Percentiles rank a stretch among this genome's conserved stretches.
Evolutionary conservation across 768 basidiomycete genomes (phyloP).

Genomic region (Suillus alpinus): DNA sequence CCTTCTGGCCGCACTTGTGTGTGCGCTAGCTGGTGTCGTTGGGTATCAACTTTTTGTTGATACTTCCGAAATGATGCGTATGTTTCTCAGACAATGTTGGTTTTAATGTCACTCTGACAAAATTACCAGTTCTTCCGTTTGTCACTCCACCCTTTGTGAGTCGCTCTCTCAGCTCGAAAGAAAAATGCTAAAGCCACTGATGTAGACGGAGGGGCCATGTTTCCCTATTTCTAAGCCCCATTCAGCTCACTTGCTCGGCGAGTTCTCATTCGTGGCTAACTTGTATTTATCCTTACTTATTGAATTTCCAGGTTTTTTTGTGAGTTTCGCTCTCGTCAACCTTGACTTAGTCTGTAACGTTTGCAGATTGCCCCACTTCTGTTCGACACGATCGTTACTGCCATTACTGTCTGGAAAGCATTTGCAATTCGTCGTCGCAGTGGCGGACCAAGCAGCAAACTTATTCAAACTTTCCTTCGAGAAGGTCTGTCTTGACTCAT

Average conservation of each 20-base stretch:
- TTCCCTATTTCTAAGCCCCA: slow-evolving; percentile 81
- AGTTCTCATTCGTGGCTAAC: slow-evolving; percentile 12
- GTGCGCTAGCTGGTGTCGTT: slow-evolving; percentile 68
- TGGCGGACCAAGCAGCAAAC: slow-evolving; percentile 71
- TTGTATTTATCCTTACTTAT: slow-evolving; percentile 8
- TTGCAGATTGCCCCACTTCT: slow-evolving; percentile 73
- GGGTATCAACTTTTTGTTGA: slow-evolving; percentile 82
- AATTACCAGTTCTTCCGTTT: slow-evolving; percentile 56
- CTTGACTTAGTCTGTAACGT: slow-evolving; percentile 6
- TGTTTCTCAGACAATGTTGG: slow-evolving; percentile 19
- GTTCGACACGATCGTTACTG: slow-evolving; percentile 77
- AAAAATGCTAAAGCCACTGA: slow-evolving; percentile 1
- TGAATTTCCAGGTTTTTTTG: slow-evolving; percentile 49
- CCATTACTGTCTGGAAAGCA: slow-evolving; percentile 79
- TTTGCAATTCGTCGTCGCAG: slow-evolving; percentile 72
- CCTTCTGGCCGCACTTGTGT: slow-evolving; percentile 60
- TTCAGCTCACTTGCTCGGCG: slow-evolving; percentile 79
- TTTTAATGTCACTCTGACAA: slow-evolving; percentile 8
- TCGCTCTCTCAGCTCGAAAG: slow-evolving; percentile 3
- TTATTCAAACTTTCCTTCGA: slow-evolving; percentile 82
- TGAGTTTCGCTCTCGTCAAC: slow-evolving; percentile 31
- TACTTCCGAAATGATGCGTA: slow-evolving; percentile 74
- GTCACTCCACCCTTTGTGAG: slow-evolving; percentile 60
- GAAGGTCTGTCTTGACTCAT: slow-evolving; percentile 49
- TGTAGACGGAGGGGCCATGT: slow-evolving; percentile 61